Evolutionary conservation across 148 eudicot species (phyloP), one percentile per base, ranked within the genome.

Genomic region (Rhododendron griersonianum): DNA sequence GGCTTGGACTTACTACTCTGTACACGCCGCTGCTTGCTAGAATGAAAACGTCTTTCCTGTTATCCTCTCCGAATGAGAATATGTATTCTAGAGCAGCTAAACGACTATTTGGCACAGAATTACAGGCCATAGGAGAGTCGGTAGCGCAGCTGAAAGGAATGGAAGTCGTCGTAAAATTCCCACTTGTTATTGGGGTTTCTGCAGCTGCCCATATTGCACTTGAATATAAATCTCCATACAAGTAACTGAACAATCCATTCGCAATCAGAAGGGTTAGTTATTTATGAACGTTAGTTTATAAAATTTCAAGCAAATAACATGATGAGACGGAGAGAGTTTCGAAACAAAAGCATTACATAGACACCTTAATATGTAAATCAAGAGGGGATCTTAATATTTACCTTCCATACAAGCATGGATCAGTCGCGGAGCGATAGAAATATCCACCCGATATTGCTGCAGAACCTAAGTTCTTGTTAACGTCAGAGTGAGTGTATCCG

Each of bases 391-490:
- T 82, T 75, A 45, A 9, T 33, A 18, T 41, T 86, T 92, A 96
- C 99, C 95, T 94, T 89, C 95, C 96, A 85, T 92, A 89, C 85
- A 90, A 90, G 96, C 98, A 96, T 44, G 98, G 96, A 91, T 95
- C 98, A 13, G 98, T 91, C 67, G 84, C 81, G 53, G 98, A 92
- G 23, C 95, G 98, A 80, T 95, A 96, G 92, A 96, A 87, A 80
- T 89, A 94, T 41, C 98, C 98, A 45, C 98, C 99, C 19, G 98
- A 92, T 74, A 96, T 96, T 59, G 99, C 94, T 84, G 99, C 99
- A 37, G 99, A 96, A 45, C 99, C 99, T 55, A 89, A 91, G 57
- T 91, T 91, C 81, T 92, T 95, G 74, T 25, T 28, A 37, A 96
- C 82, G 35, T 92, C 87, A 23, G 92, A 89, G 88, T 95, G 99